Base-by-base conservation (phyloP, 352 stramenopile genomes). In the Pythium sukuiense region DNA sequence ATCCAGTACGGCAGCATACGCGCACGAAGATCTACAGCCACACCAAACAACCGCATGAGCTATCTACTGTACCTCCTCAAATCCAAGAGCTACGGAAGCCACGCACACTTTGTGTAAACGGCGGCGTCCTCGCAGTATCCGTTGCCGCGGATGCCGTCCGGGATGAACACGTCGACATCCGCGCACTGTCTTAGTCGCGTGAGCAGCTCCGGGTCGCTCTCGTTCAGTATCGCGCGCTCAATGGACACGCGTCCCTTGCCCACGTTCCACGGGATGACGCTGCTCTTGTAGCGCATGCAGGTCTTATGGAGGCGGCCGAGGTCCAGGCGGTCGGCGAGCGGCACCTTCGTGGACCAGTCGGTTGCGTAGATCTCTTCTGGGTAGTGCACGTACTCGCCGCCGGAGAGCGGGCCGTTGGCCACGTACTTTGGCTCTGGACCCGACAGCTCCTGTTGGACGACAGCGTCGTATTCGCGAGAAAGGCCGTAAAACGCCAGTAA, bases 71-170 rank as follows among this genome's bases (percentile, higher is more conserved):
- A 24, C 20, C 20, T 24, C 20, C 20, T 24, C 20, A 24, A 24
- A 9, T 35, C 32, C 32, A 35, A 61, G 9, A 35, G 35, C 14
- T 41, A 20, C 14, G 29, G 24, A 14, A 55, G 71, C 62, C 6
- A 79, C 57, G 14, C 29, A 88, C 80, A 86, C 57, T 88, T 87
- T 24, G 74, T 65, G 56, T 89, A 90, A 2, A 67, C 80, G 37
- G 74, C 71, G 0, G 67, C 77, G 65, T 90, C 82, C 67, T 90
- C 82, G 65, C 82, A 90, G 59, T 90, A 90, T 45, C 79, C 79
- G 54, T 87, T 70, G 29, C 71, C 74, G 41, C 78, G 64, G 20
- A 85, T 59, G 0, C 70, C 61, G 0, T 52, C 67, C 1, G 83
- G 83, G 1, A 88, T 33, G 65, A 85, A 89, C 32, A 90, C 55